Evolutionary conservation across 73 alveolate genomes (phyloP).

Genomic region (Tetrahymena elliotti): DNA sequence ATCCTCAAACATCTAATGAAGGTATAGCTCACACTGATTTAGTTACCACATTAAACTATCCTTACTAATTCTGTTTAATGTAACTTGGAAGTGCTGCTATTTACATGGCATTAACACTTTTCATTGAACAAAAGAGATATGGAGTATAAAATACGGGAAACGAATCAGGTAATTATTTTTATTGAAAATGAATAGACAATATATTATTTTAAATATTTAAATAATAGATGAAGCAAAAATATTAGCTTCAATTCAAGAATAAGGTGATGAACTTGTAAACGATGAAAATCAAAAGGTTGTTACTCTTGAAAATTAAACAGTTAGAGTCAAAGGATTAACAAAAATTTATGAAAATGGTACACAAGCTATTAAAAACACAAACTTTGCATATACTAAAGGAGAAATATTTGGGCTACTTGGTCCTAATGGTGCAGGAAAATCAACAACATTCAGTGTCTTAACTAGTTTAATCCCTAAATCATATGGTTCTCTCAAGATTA

Average conservation of each 20-base stretch:
- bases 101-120: background rate
- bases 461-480: constrained; percentile 28
- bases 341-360: constrained; percentile 44
- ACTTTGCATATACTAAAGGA: constrained; percentile 61
- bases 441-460: constrained; percentile 75
- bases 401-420: constrained; percentile 83
- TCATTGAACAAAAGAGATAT: background rate
- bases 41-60: background rate
- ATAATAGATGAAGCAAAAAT: background rate
- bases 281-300: background rate
- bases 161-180: background rate
- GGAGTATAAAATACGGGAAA: background rate
- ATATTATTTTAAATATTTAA: background rate
- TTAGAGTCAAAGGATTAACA: constrained; percentile 36
- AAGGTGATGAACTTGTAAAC: constrained; percentile 28
- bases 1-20: background rate
- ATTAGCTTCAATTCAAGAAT: background rate
- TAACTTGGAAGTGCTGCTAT: background rate
- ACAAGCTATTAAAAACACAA: constrained; percentile 62
- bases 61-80: background rate
- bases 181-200: background rate
- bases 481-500: constrained; percentile 37
- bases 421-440: constrained; percentile 94
- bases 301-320: constrained; percentile 11
- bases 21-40: background rate